These are phyloP conservation scores for Hordeum pubiflorum DNA, from an alignment of 202 grass and related monocot genomes.

Conservation along the genomic window DNA sequence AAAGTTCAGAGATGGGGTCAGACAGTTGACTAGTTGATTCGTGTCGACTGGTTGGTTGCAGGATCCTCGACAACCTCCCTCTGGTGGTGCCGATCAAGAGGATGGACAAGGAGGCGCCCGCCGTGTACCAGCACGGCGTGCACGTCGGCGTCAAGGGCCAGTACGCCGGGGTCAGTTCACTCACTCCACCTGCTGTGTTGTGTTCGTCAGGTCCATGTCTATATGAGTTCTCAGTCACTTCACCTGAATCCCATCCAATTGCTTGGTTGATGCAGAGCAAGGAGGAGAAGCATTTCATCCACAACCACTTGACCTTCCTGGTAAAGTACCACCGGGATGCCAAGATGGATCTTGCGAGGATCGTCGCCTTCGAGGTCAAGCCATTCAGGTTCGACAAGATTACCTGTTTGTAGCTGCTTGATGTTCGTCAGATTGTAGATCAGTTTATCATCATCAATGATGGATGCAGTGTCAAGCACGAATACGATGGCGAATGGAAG, in stretches of 20 bases:
- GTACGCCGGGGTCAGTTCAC: slow-evolving; percentile 50
- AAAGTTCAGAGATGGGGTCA: background rate
- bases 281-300: slow-evolving; percentile 77
- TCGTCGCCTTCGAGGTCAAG: slow-evolving; percentile 82
- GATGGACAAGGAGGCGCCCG: slow-evolving; percentile 39
- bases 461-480: slow-evolving; percentile 51
- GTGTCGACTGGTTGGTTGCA: background rate
- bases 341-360: slow-evolving; percentile 60
- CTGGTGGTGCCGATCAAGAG: slow-evolving; percentile 62
- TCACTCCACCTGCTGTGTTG: background rate
- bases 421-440: background rate
- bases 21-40: background rate
- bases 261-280: slow-evolving; percentile 49
- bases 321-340: slow-evolving; percentile 71
- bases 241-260: background rate
- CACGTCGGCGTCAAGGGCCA: slow-evolving; percentile 80
- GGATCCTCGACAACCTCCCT: slow-evolving; percentile 94
- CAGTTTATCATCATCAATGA: background rate
- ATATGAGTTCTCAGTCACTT: background rate
- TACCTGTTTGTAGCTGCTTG: background rate
- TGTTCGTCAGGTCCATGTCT: background rate
- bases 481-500: slow-evolving; percentile 65
- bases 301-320: slow-evolving; percentile 73
- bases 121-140: slow-evolving; percentile 65
- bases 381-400: slow-evolving; percentile 44